Conservation (phyloP, 2,329 filamentous ascomycete species). For the Biscogniauxia sp. region DNA sequence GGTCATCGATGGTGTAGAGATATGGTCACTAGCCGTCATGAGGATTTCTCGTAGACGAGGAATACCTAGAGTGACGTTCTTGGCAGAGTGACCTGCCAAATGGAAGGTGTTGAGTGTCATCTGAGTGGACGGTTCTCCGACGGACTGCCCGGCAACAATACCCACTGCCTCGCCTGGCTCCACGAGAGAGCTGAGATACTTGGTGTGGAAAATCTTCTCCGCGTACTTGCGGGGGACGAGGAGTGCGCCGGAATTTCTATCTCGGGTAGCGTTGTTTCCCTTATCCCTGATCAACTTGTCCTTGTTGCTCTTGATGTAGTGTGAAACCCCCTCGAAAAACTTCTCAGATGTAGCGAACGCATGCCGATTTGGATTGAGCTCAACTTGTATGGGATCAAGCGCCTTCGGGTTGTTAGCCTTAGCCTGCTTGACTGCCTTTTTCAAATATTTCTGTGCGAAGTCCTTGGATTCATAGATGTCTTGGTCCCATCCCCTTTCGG, state of each 20-base stretch:
- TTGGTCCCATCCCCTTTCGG: constrained; percentile 41
- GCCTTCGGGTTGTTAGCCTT: constrained; percentile 54
- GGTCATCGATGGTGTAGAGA: constrained; percentile 90
- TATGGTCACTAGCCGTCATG: constrained; percentile 90
- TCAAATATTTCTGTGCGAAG: constrained; percentile 73
- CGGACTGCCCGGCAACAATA: constrained; percentile 92
- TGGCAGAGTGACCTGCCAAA: constrained; percentile 95
- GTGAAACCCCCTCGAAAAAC: constrained; percentile 70
- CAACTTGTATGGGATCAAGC: constrained; percentile 72
- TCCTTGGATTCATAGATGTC: constrained; percentile 50
- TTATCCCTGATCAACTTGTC: constrained; percentile 56
- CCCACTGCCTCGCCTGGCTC: constrained; percentile 96
- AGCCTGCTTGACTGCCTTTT: constrained; percentile 73
- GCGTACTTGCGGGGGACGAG: constrained; percentile 62
- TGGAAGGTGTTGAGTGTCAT: constrained; percentile 99
- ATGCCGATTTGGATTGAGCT: constrained; percentile 72
- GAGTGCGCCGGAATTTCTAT: constrained; percentile 22
- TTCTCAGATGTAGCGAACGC: constrained; percentile 87
- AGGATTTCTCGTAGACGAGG: constrained; percentile 95
- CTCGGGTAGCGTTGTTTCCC: constrained; percentile 35
- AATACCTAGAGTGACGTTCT: constrained; percentile 98
- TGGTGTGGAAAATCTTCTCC: constrained; percentile 81
- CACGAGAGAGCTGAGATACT: constrained; percentile 88
- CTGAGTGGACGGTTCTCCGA: constrained; percentile 96
- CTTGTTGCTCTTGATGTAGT: constrained; percentile 77